phyloP scores from a whole-genome alignment of 768 basidiomycete species.

The Russula foetens region DNA sequence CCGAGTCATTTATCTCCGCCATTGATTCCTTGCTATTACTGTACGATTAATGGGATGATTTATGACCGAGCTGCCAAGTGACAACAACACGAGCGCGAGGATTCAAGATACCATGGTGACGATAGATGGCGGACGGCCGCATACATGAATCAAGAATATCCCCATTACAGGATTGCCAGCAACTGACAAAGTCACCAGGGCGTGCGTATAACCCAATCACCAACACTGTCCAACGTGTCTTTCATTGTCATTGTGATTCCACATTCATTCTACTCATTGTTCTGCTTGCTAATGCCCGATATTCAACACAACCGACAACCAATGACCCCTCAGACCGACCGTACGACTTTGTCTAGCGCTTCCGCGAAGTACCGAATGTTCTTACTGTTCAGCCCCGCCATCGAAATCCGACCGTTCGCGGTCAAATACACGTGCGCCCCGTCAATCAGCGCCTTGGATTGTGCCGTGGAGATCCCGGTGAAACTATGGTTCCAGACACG shows the following conservation, averaged over 20 bases:
- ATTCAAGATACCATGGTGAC: neutral
- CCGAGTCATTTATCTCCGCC: neutral
- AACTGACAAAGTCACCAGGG: neutral
- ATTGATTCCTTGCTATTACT: no score
- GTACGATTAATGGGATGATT: no score
- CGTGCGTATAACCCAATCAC: neutral
- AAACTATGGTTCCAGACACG: slow-evolving; percentile 44
- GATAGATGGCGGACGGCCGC: neutral
- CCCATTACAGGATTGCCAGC: neutral
- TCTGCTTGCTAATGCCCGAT: neutral
- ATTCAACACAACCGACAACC: neutral
- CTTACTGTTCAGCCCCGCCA: slow-evolving; percentile 81
- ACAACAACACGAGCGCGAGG: no score
- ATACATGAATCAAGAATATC: neutral
- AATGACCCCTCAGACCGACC: slow-evolving; percentile 31
- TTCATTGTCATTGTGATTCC: neutral
- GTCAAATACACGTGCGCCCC: slow-evolving; percentile 83
- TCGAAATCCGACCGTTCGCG: slow-evolving; percentile 82
- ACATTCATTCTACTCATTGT: neutral
- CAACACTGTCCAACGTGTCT: neutral
- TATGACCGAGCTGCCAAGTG: no score
- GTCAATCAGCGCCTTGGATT: slow-evolving; percentile 61
- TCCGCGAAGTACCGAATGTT: slow-evolving; percentile 76
- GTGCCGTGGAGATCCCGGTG: slow-evolving; percentile 65
- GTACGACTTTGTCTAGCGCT: slow-evolving; percentile 59